Conservation (phyloP, 176 grass and related monocot genomes). For the sorghum (Sorghum bicolor) region DNA sequence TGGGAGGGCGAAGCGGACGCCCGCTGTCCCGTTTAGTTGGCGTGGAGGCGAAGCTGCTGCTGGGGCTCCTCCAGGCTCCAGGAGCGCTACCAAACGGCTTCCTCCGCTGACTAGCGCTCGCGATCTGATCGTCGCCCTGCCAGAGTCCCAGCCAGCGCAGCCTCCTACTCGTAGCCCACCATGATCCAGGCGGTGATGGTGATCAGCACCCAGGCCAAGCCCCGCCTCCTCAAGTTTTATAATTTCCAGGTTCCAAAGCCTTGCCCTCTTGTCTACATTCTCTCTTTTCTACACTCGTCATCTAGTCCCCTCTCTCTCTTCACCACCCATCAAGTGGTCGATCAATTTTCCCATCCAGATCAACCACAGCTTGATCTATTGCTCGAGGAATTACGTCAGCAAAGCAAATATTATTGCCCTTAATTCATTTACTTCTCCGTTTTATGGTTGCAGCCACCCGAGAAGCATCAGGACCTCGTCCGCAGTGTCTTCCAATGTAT, state of each 20-base stretch:
- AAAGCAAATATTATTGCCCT: not conserved
- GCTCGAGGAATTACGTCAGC: not conserved
- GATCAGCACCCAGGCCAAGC: constrained; percentile 89
- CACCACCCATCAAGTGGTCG: constrained; percentile 2
- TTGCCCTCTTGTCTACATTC: too few species aligned
- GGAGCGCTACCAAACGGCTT: not conserved
- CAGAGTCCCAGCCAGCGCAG: not conserved
- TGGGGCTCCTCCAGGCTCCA: not conserved
- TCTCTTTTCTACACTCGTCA: not conserved
- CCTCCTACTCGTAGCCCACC: not conserved
- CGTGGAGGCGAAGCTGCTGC: not conserved
- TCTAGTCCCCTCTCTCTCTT: not conserved
- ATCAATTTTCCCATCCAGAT: constrained; percentile 19
- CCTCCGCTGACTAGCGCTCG: not conserved
- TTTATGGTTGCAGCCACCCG: constrained; percentile 60
- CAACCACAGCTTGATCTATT: not conserved
- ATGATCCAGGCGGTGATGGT: constrained; percentile 97
- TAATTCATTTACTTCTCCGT: not conserved
- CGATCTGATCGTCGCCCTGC: not conserved
- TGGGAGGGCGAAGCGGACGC: not conserved
- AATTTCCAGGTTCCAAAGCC: constrained; percentile 50
- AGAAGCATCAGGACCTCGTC: constrained; percentile 84
- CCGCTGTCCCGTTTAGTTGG: not conserved
- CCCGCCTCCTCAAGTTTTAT: constrained; percentile 94
- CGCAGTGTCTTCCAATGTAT: constrained; percentile 77